phyloP scores from a whole-genome alignment of 2,329 filamentous ascomycete genomes.

The Microsporum ferrugineum region DNA sequence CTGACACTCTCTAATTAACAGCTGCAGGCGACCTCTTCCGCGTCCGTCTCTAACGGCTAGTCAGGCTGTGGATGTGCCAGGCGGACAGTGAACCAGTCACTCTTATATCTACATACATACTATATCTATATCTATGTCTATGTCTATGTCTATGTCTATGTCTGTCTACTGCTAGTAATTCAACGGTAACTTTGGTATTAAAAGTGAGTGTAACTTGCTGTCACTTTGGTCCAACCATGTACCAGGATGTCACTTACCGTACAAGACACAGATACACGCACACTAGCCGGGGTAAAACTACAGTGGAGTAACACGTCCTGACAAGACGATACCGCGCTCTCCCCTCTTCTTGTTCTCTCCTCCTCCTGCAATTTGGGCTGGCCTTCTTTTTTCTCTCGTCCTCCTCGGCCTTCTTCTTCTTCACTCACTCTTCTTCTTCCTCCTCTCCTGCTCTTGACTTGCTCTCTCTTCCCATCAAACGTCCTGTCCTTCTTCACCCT shows the following conservation, averaged over 20 bases:
- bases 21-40: no score
- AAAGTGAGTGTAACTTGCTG: background rate
- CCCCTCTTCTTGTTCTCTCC: background rate
- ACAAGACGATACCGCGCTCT: background rate
- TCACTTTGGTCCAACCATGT: background rate
- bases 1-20: background rate
- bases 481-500: background rate
- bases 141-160: no score
- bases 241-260: conserved; percentile 1
- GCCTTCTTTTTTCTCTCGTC: background rate
- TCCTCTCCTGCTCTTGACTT: background rate
- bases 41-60: no score
- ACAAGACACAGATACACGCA: background rate
- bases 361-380: conserved; percentile 2
- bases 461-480: no score
- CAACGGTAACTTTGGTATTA: no score
- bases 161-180: no score
- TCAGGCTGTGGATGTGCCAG: no score
- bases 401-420: background rate
- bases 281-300: background rate
- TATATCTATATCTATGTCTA: no score
- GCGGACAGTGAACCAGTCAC: no score
- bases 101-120: no score
- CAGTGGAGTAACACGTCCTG: background rate
- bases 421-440: background rate